These are phyloP conservation scores for Verbena officinalis DNA, from an alignment of 257 asterid species.

Conservation along the genomic window DNA sequence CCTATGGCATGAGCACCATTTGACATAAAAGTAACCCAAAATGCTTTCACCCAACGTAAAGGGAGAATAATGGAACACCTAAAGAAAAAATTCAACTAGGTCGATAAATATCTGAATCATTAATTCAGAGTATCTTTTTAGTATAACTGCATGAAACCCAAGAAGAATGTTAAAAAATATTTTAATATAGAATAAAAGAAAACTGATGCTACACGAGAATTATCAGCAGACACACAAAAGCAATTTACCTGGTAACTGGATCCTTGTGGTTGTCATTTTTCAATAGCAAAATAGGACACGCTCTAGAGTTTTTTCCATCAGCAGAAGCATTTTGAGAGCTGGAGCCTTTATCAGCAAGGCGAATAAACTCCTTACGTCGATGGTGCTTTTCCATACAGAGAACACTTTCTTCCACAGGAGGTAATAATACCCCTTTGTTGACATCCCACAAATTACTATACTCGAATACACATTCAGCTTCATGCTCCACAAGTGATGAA, in stretches of 20 bases:
- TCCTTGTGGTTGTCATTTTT: constrained; percentile 48
- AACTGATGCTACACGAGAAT: not conserved
- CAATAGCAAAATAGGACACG: constrained; percentile 73
- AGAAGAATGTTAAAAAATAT: not conserved
- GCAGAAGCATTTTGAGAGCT: constrained; percentile 39
- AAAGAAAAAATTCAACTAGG: constrained; percentile 31
- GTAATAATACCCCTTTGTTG: constrained; percentile 47
- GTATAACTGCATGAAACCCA: not conserved
- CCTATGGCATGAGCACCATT: constrained; percentile 88
- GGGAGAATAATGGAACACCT: constrained; percentile 89
- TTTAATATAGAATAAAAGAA: not conserved
- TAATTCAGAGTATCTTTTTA: not conserved
- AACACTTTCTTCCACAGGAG: constrained; percentile 74
- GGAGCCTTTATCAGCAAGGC: constrained; percentile 45
- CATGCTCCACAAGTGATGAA: constrained; percentile 36
- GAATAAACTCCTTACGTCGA: constrained; percentile 52
- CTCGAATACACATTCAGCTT: constrained; percentile 34
- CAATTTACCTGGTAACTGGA: constrained; percentile 53
- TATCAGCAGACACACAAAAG: not conserved
- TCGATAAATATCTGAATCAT: constrained; percentile 16
- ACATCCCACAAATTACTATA: constrained; percentile 67
- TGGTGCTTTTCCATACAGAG: constrained; percentile 63
- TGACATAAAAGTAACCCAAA: constrained; percentile 66
- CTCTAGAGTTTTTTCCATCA: constrained; percentile 41
- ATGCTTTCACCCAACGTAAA: constrained; percentile 76